A percentile compares a stretch with the other conserved stretches of the same genome.
These are phyloP conservation scores for Ganoderma lingzhi DNA, from an alignment of 1,284 basidiomycete genomes.

Conservation along the genomic window DNA sequence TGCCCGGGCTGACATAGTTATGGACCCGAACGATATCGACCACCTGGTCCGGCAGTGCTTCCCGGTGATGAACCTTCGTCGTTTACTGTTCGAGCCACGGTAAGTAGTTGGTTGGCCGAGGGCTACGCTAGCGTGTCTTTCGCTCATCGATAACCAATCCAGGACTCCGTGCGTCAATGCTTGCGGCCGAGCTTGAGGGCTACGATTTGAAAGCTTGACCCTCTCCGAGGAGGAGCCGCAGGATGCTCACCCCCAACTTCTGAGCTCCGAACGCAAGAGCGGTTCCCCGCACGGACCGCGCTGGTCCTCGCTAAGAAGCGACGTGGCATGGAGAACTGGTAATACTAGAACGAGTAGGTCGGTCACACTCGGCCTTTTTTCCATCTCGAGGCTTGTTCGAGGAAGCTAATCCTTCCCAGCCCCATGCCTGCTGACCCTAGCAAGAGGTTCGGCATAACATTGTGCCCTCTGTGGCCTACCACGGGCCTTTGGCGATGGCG, in stretches of 20 bases:
- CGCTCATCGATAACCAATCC: neutral
- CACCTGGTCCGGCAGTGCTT: too few species aligned
- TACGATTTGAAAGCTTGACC: too few species aligned
- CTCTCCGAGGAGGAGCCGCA: neutral
- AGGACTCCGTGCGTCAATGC: neutral
- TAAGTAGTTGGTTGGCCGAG: too few species aligned
- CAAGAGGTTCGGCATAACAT: neutral
- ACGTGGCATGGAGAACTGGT: neutral
- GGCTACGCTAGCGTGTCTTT: too few species aligned
- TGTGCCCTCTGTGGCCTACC: neutral
- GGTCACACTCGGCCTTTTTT: neutral
- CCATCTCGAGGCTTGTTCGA: neutral
- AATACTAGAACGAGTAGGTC: neutral
- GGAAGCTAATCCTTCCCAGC: neutral
- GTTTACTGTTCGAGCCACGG: too few species aligned
- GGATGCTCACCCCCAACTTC: neutral
- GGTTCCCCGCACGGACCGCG: neutral
- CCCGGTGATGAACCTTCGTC: too few species aligned
- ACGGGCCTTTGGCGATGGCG: neutral
- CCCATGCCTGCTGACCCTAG: neutral
- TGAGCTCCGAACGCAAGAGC: neutral
- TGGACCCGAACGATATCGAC: too few species aligned
- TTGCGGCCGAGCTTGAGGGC: too few species aligned
- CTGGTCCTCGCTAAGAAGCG: neutral
- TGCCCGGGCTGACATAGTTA: too few species aligned